A percentile compares a stretch with the other conserved stretches of the same genome.
These are phyloP conservation scores for Solanum tarapatanum DNA, from an alignment of 257 asterid genomes.

Conservation along the genomic window DNA sequence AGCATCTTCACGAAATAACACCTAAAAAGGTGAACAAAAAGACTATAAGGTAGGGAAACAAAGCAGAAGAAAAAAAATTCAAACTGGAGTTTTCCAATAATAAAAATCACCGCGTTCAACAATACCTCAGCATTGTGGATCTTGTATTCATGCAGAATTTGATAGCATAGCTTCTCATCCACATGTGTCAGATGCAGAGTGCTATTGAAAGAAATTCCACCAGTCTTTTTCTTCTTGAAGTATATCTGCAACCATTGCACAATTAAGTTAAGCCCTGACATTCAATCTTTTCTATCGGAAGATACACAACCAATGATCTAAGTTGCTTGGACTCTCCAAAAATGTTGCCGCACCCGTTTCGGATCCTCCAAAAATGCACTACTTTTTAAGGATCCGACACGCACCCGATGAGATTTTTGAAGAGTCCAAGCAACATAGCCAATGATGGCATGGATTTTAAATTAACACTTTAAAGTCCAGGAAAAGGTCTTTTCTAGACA, in stretches of 20 bases:
- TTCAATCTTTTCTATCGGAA: background rate
- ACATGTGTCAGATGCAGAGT: conserved; percentile 70
- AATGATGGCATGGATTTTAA: background rate
- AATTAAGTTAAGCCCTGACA: background rate
- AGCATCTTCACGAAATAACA: conserved; percentile 96
- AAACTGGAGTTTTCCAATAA: background rate
- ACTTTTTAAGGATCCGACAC: too few species aligned
- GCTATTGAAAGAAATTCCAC: conserved; percentile 97
- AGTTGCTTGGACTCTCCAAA: too few species aligned
- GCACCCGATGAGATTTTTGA: too few species aligned
- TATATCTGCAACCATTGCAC: conserved; percentile 57
- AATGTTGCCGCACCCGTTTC: too few species aligned
- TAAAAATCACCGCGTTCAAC: background rate
- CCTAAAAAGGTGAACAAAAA: conserved; percentile 22
- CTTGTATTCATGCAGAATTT: conserved; percentile 92
- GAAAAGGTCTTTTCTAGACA: background rate
- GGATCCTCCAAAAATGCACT: too few species aligned
- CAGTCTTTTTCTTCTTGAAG: conserved; percentile 93
- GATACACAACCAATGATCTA: background rate
- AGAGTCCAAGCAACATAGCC: background rate
- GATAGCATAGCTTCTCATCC: conserved; percentile 99
- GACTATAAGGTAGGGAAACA: background rate
- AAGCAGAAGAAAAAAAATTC: background rate
- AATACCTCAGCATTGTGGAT: conserved; percentile 98
- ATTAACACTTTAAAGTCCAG: background rate